A percentile compares a stretch with the other conserved stretches of the same genome.
phyloP scores from a whole-genome alignment of 257 asterid genomes.

The Solanum sejunctum region DNA sequence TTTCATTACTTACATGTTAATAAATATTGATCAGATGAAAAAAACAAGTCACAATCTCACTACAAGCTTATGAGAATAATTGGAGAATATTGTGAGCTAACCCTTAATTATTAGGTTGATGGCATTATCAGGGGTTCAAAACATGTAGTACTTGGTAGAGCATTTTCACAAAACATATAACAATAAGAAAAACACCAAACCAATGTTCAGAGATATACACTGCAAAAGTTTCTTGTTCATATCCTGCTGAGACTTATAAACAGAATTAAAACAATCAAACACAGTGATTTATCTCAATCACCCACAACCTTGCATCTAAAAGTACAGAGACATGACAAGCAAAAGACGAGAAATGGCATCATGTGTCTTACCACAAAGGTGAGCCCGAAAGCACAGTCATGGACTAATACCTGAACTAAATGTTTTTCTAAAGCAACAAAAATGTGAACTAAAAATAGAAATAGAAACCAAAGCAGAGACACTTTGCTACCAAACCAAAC shows the following conservation, averaged over 20 bases:
- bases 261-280: not conserved
- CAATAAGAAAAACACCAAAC: not conserved
- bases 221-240: not conserved
- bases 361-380: not conserved
- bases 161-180: not conserved
- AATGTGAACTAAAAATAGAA: not conserved
- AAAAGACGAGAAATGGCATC: not conserved
- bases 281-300: not conserved
- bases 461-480: not conserved
- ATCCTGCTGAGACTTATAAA: not conserved
- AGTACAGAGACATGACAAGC: not conserved
- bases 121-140: not conserved
- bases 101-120: not conserved
- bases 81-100: not conserved
- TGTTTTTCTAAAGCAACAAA: not conserved
- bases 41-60: not conserved
- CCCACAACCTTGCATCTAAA: not conserved
- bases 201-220: not conserved
- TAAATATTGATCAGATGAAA: not conserved
- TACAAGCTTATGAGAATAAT: not conserved
- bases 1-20: not conserved
- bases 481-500: not conserved
- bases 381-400: not conserved
- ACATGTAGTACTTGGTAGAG: not conserved
- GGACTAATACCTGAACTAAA: not conserved